Conservation (phyloP, 345 rosid species). For the Eucalyptus regnans region DNA sequence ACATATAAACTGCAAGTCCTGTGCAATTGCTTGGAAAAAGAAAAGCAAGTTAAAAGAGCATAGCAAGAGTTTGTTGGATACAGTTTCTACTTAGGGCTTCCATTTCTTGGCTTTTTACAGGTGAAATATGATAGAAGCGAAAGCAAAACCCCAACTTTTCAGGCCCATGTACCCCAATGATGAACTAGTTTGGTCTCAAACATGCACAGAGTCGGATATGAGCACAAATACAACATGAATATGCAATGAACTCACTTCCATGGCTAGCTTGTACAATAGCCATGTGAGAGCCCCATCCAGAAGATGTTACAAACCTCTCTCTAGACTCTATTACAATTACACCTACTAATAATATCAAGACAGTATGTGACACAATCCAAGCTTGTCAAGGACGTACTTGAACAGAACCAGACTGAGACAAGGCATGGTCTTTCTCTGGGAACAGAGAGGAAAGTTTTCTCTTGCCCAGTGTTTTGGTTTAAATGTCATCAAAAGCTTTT, state of each 20-base stretch:
- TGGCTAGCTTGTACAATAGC: not conserved
- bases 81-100: not conserved
- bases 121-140: not conserved
- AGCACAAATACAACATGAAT: not conserved
- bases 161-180: not conserved
- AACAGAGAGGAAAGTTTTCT: not conserved
- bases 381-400: not conserved
- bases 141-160: not conserved
- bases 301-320: not conserved
- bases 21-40: not conserved
- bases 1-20: not conserved
- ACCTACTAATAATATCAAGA: not conserved
- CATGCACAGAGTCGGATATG: not conserved
- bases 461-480: not conserved
- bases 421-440: not conserved
- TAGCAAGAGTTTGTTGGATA: not conserved
- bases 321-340: not conserved
- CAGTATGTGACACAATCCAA: not conserved
- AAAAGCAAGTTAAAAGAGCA: not conserved
- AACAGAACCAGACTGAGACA: not conserved
- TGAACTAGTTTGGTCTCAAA: not conserved
- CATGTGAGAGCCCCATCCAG: not conserved
- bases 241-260: not conserved
- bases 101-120: not conserved
- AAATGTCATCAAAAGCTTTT: not conserved